These are phyloP conservation scores for Kondoa malvinella DNA, from an alignment of 768 basidiomycete genomes.

Conservation along the genomic window DNA sequence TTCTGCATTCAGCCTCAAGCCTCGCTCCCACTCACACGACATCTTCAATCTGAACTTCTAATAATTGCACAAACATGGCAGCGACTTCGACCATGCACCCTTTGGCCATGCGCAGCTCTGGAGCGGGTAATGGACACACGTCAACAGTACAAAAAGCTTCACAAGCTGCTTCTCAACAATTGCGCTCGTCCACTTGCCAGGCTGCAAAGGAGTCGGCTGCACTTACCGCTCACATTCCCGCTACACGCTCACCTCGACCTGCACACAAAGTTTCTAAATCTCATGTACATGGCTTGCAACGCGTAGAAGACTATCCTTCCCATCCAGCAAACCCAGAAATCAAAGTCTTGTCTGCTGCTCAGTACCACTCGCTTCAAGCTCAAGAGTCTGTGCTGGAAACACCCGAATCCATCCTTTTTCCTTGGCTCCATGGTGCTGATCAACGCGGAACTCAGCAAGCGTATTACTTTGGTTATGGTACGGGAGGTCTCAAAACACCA, in stretches of 20 bases:
- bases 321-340: neutral
- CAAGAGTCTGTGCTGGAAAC: constrained; percentile 39
- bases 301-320: neutral
- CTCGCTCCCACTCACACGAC: neutral
- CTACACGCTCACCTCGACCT: neutral
- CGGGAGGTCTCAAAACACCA: constrained; percentile 22
- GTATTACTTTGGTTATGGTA: constrained; percentile 46
- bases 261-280: neutral
- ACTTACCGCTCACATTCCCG: neutral
- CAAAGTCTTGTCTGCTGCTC: neutral
- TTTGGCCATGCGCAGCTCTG: neutral
- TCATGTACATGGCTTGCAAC: constrained; percentile 3
- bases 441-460: constrained; percentile 63
- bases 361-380: constrained; percentile 2
- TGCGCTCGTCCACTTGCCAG: neutral
- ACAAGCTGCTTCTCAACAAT: neutral
- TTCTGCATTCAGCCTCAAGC: neutral
- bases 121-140: neutral
- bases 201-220: neutral
- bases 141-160: neutral
- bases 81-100: neutral
- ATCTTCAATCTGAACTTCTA: neutral
- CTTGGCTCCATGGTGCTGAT: constrained; percentile 74
- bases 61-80: neutral
- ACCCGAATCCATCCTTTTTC: constrained; percentile 66